These are phyloP conservation scores for Coemansia sp. DNA, from an alignment of 192 early-diverging fungal species.

Conservation along the genomic window DNA sequence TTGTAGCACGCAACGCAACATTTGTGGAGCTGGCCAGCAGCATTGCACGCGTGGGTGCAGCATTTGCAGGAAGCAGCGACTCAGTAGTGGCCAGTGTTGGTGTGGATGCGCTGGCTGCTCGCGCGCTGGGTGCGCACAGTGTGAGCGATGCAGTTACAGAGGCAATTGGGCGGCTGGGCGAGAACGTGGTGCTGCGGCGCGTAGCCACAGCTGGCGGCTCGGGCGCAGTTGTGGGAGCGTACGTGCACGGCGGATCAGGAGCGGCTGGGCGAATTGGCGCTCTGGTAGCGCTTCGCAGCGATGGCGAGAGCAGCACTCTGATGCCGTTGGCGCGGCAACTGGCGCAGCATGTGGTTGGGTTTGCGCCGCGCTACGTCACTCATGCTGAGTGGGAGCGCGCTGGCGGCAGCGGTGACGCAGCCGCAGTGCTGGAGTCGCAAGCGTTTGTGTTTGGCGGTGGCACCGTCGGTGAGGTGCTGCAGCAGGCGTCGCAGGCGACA, in stretches of 20 bases:
- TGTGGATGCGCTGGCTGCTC: conserved; percentile 4
- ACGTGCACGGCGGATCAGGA: conserved; percentile 65
- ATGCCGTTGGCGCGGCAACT: conserved; percentile 67
- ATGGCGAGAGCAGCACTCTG: conserved; percentile 32
- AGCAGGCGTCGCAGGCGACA: conserved; percentile 42
- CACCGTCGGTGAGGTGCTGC: conserved; percentile 62
- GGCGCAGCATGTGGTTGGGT: conserved; percentile 87
- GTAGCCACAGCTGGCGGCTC: conserved; percentile 37
- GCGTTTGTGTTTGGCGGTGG: conserved; percentile 77
- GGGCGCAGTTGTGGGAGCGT: conserved; percentile 58
- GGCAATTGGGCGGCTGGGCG: conserved; percentile 82
- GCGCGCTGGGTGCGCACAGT: conserved; percentile 31
- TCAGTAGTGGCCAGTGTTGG: conserved; percentile 9
- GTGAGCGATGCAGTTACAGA: conserved; percentile 69
- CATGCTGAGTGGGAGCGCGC: conserved; percentile 51
- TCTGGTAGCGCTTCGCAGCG: conserved; percentile 62
- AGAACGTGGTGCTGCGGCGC: conserved; percentile 83
- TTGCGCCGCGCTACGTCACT: conserved; percentile 61
- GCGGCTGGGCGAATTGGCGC: conserved; percentile 77
- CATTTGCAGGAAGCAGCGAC: neutral
- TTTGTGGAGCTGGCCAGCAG: conserved; percentile 70
- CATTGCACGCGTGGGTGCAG: conserved; percentile 27
- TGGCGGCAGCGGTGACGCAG: conserved; percentile 24
- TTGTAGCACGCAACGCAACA: conserved; percentile 81
- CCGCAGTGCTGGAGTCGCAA: conserved; percentile 66